Evolutionary conservation across 768 basidiomycete genomes (phyloP).

Genomic region (Termitomyces titanicus): DNA sequence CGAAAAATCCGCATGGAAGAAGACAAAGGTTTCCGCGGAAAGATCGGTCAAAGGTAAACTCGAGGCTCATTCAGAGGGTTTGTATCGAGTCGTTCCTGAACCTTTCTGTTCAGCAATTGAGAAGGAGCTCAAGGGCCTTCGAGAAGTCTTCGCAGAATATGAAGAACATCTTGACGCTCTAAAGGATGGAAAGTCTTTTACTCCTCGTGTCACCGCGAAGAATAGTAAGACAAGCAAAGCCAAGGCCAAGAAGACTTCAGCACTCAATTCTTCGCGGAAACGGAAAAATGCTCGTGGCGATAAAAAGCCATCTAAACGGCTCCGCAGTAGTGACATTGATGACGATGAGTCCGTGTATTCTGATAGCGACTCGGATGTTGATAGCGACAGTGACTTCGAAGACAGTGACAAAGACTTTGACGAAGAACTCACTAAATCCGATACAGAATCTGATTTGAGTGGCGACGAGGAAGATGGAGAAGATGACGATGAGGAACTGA

Average conservation of each 20-base stretch:
- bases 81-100: background rate
- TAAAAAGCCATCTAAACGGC: constrained; percentile 42
- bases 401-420: constrained; percentile 14
- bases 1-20: constrained; percentile 36
- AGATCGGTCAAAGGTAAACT: constrained; percentile 38
- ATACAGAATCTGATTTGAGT: constrained; percentile 15
- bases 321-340: constrained; percentile 27
- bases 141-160: constrained; percentile 35
- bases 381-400: constrained; percentile 19
- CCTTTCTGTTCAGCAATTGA: constrained; percentile 31
- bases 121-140: constrained; percentile 32
- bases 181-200: constrained; percentile 40
- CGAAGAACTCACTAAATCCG: constrained; percentile 13
- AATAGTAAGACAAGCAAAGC: background rate
- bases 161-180: constrained; percentile 45
- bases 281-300: constrained; percentile 42
- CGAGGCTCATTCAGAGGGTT: background rate
- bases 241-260: constrained; percentile 12
- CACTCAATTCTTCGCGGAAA: constrained; percentile 32
- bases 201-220: constrained; percentile 36
- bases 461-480: constrained; percentile 28
- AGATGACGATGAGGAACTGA: constrained; percentile 38
- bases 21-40: constrained; percentile 36
- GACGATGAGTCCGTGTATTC: constrained; percentile 33
- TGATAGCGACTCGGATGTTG: constrained; percentile 24